Evolutionary conservation across 306 rosid genomes (phyloP).

Genomic region (Glycyrrhiza uralensis): DNA sequence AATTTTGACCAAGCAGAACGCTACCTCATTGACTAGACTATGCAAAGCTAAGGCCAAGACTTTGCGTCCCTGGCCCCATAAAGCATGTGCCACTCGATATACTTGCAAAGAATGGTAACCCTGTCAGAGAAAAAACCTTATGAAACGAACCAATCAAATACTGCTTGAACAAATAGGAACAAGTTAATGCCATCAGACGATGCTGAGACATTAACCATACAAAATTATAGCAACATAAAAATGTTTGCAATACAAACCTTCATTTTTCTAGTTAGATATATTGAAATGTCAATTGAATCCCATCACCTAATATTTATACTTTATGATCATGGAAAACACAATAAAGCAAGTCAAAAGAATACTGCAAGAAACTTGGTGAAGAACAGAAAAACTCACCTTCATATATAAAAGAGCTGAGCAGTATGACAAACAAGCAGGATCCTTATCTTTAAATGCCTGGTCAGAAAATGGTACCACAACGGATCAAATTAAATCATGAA

Average conservation of each 20-base stretch:
- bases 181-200: neutral
- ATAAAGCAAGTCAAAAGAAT: too few species aligned
- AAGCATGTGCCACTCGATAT: conserved; percentile 70
- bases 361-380: too few species aligned
- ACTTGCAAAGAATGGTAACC: conserved; percentile 93
- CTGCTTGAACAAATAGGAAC: too few species aligned
- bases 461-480: conserved; percentile 13
- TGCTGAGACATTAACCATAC: neutral
- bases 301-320: too few species aligned
- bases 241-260: neutral
- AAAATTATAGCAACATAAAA: neutral
- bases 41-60: conserved; percentile 84
- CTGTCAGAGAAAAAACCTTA: too few species aligned
- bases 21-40: conserved; percentile 91
- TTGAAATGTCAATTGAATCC: too few species aligned
- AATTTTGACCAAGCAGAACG: conserved; percentile 26
- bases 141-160: neutral
- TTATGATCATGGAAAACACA: too few species aligned
- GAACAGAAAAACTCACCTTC: too few species aligned
- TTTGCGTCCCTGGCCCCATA: conserved; percentile 81
- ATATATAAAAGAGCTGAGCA: conserved; percentile 73
- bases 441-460: conserved; percentile 86
- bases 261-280: too few species aligned
- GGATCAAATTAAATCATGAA: neutral
- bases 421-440: conserved; percentile 94